These are phyloP conservation scores for Trametopsis cervina DNA, from an alignment of 768 basidiomycete species.

Conservation along the genomic window DNA sequence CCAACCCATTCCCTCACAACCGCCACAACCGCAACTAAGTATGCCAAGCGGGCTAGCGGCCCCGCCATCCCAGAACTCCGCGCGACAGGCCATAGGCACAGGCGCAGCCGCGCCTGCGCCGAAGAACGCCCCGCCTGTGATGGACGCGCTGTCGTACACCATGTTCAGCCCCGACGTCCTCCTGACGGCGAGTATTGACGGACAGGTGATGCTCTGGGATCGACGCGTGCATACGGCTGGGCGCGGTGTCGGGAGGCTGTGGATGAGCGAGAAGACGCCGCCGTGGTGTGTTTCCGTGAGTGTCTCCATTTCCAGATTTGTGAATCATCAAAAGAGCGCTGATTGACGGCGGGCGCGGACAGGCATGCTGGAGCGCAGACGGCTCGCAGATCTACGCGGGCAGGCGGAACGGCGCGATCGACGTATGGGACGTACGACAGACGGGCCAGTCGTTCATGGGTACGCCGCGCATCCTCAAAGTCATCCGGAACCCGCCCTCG, in stretches of 20 bases:
- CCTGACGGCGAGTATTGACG: conserved; percentile 87
- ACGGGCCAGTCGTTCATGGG: conserved; percentile 54
- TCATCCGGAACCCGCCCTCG: conserved; percentile 77
- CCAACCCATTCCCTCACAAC: background rate
- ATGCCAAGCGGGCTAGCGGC: background rate
- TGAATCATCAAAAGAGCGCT: conserved; percentile 1
- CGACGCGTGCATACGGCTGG: conserved; percentile 59
- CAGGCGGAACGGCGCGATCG: conserved; percentile 82
- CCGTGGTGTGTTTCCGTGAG: conserved; percentile 94
- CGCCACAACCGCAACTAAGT: background rate
- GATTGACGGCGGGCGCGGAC: background rate
- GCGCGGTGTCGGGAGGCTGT: conserved; percentile 73
- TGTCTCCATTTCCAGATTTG: conserved; percentile 11
- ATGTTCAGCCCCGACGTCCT: conserved; percentile 76
- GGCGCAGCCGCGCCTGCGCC: conserved; percentile 28
- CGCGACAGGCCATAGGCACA: conserved; percentile 12
- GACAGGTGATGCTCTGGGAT: conserved; percentile 91
- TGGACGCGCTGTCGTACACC: conserved; percentile 53
- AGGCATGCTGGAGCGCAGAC: conserved; percentile 94
- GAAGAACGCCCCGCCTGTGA: conserved; percentile 69
- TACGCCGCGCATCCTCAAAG: conserved; percentile 76
- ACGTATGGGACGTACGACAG: conserved; percentile 91
- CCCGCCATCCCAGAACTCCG: conserved; percentile 5
- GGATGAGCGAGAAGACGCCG: conserved; percentile 88
- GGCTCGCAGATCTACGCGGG: conserved; percentile 89